These are phyloP conservation scores for Naegleria fowleri DNA, from an alignment of 208 protist genomes.

Conservation along the genomic window DNA sequence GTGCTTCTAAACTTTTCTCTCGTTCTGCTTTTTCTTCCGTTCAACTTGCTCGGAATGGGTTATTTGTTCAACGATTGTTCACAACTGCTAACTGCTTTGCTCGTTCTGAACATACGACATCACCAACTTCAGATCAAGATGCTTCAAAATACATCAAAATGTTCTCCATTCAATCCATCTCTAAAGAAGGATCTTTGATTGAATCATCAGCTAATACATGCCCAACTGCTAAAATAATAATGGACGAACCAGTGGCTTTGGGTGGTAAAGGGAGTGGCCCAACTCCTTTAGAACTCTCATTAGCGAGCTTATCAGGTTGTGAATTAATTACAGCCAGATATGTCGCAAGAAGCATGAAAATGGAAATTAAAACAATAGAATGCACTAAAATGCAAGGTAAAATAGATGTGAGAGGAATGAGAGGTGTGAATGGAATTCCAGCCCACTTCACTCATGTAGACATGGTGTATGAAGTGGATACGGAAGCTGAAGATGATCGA, in stretches of 20 bases:
- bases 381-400: not conserved
- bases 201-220: not conserved
- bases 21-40: too few relatives aligned
- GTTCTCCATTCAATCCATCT: not conserved
- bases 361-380: not conserved
- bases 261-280: not conserved
- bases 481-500: not conserved
- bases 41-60: too few relatives aligned
- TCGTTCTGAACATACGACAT: not conserved
- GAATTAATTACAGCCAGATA: not conserved
- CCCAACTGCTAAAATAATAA: not conserved
- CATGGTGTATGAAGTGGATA: not conserved
- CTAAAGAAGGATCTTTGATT: not conserved
- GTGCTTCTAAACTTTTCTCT: too few relatives aligned
- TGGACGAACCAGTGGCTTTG: not conserved
- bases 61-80: too few relatives aligned
- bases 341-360: not conserved
- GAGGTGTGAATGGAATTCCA: not conserved
- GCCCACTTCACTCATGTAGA: not conserved
- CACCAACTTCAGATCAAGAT: not conserved
- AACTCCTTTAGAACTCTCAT: not conserved
- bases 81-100: too few relatives aligned
- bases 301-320: not conserved
- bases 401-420: constrained; percentile 2
- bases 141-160: not conserved